These are phyloP conservation scores for Wickerhamomyces sp. DNA, from an alignment of 1,139 yeast genomes.

Conservation along the genomic window DNA sequence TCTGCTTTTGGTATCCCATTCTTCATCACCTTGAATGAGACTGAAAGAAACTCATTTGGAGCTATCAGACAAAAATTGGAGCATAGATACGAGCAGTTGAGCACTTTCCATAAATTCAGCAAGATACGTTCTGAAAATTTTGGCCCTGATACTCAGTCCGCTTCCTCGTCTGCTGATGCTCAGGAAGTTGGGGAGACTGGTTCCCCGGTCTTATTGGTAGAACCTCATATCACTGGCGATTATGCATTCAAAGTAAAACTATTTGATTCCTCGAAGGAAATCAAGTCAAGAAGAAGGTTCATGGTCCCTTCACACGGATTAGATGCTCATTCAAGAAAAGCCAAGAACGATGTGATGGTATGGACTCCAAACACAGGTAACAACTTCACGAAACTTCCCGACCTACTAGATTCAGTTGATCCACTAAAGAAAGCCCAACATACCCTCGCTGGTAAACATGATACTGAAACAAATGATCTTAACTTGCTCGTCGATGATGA, in stretches of 20 bases:
- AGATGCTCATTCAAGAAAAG: neutral
- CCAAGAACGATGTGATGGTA: constrained; percentile 24
- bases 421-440: constrained; percentile 26
- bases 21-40: constrained; percentile 50
- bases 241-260: constrained; percentile 47
- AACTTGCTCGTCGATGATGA: neutral
- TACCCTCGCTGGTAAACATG: constrained; percentile 19
- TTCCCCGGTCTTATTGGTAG: constrained; percentile 47
- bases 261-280: constrained; percentile 25
- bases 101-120: constrained; percentile 29
- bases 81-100: constrained; percentile 34
- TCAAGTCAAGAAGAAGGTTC: constrained; percentile 10
- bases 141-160: constrained; percentile 3
- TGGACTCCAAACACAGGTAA: constrained; percentile 38
- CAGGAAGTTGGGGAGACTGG: constrained; percentile 32
- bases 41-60: constrained; percentile 49
- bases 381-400: constrained; percentile 30
- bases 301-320: neutral
- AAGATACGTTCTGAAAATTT: constrained; percentile 15
- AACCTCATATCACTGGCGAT: constrained; percentile 45
- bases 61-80: constrained; percentile 53
- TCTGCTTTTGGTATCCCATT: constrained; percentile 69
- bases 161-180: constrained; percentile 19
- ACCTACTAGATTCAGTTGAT: constrained; percentile 26
- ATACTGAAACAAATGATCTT: no score